Percentiles rank a stretch among this genome's conserved stretches.
Evolutionary conservation across 257 asterid species (phyloP).

Genomic region (Cruciata laevipes): DNA sequence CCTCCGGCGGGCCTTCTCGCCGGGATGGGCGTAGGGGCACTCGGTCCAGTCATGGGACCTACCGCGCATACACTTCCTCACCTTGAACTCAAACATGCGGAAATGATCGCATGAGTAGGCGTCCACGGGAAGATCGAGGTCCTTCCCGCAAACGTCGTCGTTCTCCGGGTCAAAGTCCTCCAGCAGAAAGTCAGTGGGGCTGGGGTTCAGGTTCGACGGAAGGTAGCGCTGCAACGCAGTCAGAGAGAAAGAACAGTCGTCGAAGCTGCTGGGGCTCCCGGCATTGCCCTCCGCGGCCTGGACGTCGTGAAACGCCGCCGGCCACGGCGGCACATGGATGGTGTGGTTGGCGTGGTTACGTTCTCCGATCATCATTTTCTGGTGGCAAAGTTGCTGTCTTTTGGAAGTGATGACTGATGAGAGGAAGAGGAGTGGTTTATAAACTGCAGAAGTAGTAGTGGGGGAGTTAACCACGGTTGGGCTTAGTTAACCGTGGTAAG

Average conservation of each 20-base stretch:
- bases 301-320: conserved; percentile 31
- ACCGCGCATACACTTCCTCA: conserved; percentile 61
- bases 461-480: conserved; percentile 45
- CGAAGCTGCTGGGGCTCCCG: conserved; percentile 15
- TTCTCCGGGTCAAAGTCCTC: conserved; percentile 36
- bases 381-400: neutral
- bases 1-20: conserved; percentile 85
- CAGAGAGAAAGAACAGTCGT: conserved; percentile 38
- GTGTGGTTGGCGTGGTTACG: conserved; percentile 24
- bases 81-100: conserved; percentile 82
- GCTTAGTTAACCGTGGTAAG: conserved; percentile 23
- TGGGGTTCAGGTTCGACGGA: conserved; percentile 39
- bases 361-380: conserved; percentile 47
- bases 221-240: conserved; percentile 43
- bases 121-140: conserved; percentile 50
- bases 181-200: conserved; percentile 4
- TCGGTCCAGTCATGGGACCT: conserved; percentile 92
- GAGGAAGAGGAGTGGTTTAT: conserved; percentile 27
- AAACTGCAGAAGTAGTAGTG: conserved; percentile 39
- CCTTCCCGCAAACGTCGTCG: conserved; percentile 14
- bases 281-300: conserved; percentile 29
- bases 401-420: neutral
- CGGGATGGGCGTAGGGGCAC: conserved; percentile 86
- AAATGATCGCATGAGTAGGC: conserved; percentile 74
- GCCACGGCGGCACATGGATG: conserved; percentile 54